Conservation (phyloP, 352 stramenopile species). For the Phytophthora niederhauseri region DNA sequence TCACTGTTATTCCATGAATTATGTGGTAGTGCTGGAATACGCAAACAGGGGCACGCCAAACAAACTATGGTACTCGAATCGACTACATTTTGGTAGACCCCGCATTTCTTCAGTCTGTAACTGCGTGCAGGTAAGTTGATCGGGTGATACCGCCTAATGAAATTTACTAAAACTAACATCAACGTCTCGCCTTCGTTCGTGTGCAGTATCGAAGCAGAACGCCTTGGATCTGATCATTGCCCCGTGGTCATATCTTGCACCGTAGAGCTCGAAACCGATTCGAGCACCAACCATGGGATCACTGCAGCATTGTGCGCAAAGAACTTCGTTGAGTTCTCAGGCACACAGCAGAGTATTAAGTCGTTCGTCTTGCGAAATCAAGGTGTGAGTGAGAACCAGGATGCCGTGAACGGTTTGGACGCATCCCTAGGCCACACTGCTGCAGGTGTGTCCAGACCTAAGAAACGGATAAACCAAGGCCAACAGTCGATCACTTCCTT, state of each 20-base stretch:
- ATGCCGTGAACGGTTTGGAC: conserved; percentile 1
- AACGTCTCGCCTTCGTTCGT: not conserved
- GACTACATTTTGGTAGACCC: conserved; percentile 91
- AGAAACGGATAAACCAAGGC: conserved; percentile 23
- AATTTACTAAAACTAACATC: not conserved
- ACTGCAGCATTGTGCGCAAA: conserved; percentile 67
- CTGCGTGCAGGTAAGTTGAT: conserved; percentile 59
- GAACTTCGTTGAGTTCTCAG: conserved; percentile 77
- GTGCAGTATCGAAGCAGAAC: conserved; percentile 56
- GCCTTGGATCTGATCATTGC: conserved; percentile 80
- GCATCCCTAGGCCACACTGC: not conserved
- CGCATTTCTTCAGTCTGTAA: conserved; percentile 49
- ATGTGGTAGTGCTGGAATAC: conserved; percentile 84
- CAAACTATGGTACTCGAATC: conserved; percentile 92
- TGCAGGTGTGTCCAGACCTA: not conserved
- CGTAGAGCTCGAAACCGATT: conserved; percentile 38
- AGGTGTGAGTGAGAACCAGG: conserved; percentile 2
- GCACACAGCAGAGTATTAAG: conserved; percentile 74
- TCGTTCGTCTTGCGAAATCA: conserved; percentile 39
- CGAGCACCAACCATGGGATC: conserved; percentile 20
- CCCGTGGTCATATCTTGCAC: conserved; percentile 59
- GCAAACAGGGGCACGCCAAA: conserved; percentile 81
- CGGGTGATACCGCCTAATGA: not conserved
- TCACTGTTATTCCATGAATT: conserved; percentile 3
- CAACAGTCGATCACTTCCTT: conserved; percentile 65